Base-by-base conservation (phyloP, 1,284 basidiomycete genomes). In the Trichosporon sp. region DNA sequence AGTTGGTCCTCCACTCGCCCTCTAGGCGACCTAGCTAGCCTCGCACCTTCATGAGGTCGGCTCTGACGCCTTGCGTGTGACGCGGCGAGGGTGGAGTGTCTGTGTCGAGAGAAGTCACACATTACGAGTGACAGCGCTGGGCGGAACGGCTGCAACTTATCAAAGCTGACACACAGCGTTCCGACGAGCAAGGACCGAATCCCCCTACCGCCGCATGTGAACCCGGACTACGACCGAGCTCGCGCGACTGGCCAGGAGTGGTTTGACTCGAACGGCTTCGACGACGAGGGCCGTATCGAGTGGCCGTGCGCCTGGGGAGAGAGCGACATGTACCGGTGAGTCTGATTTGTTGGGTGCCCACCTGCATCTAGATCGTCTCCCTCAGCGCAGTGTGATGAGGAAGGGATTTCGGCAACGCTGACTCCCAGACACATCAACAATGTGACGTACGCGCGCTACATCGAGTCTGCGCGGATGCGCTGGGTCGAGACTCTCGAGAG, bases 221-320 rank as follows among this genome's bases (percentile, higher is more conserved):
- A 60, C 40, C 59, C 61, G 10, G 52, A 49, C 25, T 60, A 60
- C 52, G 64, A 68, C 54, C 64, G 67, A 16, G 29, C 59, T 1
- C 67, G 67, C 58, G 67, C 67, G 23, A 63, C 67, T 8, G 62
- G 40, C 1, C 64, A 64, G 32, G 59, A 68, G 60, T 66, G 60
- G 67, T 69, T 63, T 23, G 64, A 65, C 65, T 67, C 64, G 32
- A 68, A 76, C 13, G 75, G 74, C 4, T 78, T 71, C 61, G 77
- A 77, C 56, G 34, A 61, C 2, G 61, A 69, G 27, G 76, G 75
- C 16, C 60, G 72, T 6, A 56, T 79, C 56, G 76, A 76, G 61
- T 77, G 76, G 73, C 74, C 75, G 16, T 74, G 77, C 16, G 76
- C 76, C 6, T 80, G 79, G 79, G 79, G 79, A 0, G 76, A 80